Conservation (phyloP, 352 stramenopile genomes). For the Globisporangium nodosum region DNA sequence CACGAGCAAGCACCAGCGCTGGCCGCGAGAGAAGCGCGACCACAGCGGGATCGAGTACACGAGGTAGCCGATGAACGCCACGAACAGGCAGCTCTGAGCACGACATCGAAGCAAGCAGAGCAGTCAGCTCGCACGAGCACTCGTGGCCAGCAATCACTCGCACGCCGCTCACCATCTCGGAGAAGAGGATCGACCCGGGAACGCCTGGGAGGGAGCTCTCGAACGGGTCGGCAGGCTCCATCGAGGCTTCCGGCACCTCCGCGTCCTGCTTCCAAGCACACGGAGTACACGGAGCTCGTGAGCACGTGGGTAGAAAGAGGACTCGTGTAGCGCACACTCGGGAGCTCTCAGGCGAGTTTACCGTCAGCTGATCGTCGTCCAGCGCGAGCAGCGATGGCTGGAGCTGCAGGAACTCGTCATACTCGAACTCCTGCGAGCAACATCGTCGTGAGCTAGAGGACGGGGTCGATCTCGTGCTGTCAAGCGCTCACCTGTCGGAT, state of each 20-base stretch:
- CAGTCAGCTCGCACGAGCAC: not conserved
- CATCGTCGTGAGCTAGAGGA: not conserved
- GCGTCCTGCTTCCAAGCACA: not conserved
- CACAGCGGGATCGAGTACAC: conserved; percentile 50
- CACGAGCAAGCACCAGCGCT: conserved; percentile 43
- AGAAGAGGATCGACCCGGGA: conserved; percentile 37
- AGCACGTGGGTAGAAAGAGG: not conserved
- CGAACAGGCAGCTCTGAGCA: conserved; percentile 49
- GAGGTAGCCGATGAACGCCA: conserved; percentile 56
- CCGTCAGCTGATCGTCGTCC: not conserved
- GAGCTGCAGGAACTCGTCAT: conserved; percentile 26
- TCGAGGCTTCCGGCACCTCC: conserved; percentile 4
- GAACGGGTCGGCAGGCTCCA: conserved; percentile 6
- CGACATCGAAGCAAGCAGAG: not conserved
- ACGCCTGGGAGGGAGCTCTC: conserved; percentile 23
- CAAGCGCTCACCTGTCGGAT: not conserved
- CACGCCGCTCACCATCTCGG: conserved; percentile 25
- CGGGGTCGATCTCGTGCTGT: not conserved
- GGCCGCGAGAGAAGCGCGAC: conserved; percentile 41
- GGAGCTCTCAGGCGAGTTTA: not conserved
- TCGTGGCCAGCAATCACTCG: not conserved
- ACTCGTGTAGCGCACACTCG: not conserved
- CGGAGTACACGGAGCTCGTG: too few relatives aligned
- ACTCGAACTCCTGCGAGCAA: conserved; percentile 6
- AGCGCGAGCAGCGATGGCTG: not conserved